Evolutionary conservation across 2,329 filamentous ascomycete species (phyloP).

Genomic region (Botrytis fabae): DNA sequence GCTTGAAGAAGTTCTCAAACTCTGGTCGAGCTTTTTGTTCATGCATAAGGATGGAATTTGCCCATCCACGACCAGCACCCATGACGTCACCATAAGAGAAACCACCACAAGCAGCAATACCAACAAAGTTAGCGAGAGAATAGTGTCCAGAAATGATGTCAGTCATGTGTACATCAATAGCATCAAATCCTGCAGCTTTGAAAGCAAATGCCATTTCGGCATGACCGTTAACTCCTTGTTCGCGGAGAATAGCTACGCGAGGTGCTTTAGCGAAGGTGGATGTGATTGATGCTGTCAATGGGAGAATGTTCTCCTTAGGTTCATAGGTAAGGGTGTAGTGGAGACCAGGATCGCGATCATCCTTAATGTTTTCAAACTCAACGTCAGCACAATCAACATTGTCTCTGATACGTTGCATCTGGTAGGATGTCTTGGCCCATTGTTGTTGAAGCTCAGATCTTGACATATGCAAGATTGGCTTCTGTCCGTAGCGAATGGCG

Average conservation of each 20-base stretch:
- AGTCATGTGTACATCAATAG: constrained; percentile 95
- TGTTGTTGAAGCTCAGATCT: constrained; percentile 77
- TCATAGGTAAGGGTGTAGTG: constrained; percentile 81
- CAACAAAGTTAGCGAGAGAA: constrained; percentile 79
- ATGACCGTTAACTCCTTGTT: constrained; percentile 93
- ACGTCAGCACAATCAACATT: constrained; percentile 83
- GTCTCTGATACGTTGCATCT: constrained; percentile 88
- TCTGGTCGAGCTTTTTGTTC: constrained; percentile 68
- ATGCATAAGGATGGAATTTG: constrained; percentile 88
- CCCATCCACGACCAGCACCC: constrained; percentile 95
- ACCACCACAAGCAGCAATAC: constrained; percentile 91
- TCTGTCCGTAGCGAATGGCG: constrained; percentile 69
- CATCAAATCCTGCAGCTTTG: constrained; percentile 83
- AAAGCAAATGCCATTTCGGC: constrained; percentile 99
- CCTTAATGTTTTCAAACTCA: constrained; percentile 73
- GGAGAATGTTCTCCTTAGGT: constrained; percentile 71
- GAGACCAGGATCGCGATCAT: constrained; percentile 78
- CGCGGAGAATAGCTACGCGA: constrained; percentile 86
- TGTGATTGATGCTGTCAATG: constrained; percentile 55
- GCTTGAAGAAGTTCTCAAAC: constrained; percentile 82
- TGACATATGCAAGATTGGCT: constrained; percentile 66
- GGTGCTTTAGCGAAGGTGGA: constrained; percentile 59
- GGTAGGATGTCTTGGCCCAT: constrained; percentile 86
- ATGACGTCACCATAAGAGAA: constrained; percentile 90
- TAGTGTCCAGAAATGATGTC: constrained; percentile 75